Percentiles rank a stretch among this genome's conserved stretches.
Evolutionary conservation across 495 filamentous ascomycete genomes (phyloP).

Genomic region (Hypoxylon subgilvum): DNA sequence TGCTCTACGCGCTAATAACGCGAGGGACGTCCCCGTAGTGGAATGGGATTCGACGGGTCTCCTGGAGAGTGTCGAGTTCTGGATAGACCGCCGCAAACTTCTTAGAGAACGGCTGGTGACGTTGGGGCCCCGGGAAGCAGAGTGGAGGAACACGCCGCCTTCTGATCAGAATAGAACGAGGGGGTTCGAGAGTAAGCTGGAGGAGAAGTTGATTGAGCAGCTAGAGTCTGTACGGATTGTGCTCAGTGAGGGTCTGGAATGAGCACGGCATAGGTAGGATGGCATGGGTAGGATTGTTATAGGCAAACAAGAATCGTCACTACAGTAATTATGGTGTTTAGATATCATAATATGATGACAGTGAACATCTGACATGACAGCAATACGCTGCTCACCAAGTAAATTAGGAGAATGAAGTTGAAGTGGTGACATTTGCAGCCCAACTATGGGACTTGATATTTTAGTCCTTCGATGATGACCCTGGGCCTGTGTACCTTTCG

Average conservation of each 20-base stretch:
- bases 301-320: slow-evolving; percentile 4
- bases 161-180: slow-evolving; percentile 40
- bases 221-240: slow-evolving; percentile 61
- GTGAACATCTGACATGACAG: no score
- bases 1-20: slow-evolving; percentile 63
- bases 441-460: neutral
- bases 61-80: slow-evolving; percentile 79
- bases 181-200: slow-evolving; percentile 64
- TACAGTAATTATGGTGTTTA: neutral
- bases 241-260: slow-evolving; percentile 49
- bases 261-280: slow-evolving; percentile 12
- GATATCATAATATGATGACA: no score
- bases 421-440: slow-evolving; percentile 12
- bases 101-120: slow-evolving; percentile 74
- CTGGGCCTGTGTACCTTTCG: no score
- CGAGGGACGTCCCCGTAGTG: slow-evolving; percentile 68
- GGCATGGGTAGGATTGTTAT: neutral
- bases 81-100: slow-evolving; percentile 64
- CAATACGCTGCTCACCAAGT: no score
- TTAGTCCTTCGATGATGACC: neutral
- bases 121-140: slow-evolving; percentile 71
- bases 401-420: slow-evolving; percentile 3
- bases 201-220: slow-evolving; percentile 74
- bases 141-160: slow-evolving; percentile 62
- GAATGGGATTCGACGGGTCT: slow-evolving; percentile 73